Evolutionary conservation across 139 green algal species (phyloP), one percentile per base, ranked within the genome.

Genomic region (Pleodorina starrii): DNA sequence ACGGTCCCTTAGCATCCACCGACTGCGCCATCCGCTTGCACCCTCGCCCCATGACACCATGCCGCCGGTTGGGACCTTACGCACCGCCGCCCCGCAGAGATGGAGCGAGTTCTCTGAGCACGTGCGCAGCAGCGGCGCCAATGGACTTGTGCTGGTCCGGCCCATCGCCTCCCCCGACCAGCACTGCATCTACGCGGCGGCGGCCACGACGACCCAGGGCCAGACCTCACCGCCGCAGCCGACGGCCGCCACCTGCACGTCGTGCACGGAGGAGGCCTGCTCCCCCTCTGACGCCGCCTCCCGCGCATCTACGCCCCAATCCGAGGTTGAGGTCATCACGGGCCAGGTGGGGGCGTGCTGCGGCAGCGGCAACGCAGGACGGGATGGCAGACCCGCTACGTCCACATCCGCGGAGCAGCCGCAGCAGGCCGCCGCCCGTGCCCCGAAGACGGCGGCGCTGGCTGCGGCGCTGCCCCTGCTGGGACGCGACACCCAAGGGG

Each of bases 101-200:
- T 88, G 82, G 82, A 12, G 2, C 66, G 11, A 68, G 3, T 46
- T 88, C 12, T 21, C 66, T 0, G 23, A 29, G 7, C 46, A 66
- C 44, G 82, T 88, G 32, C 46, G 66, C 38, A 68, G 38, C 66
- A 81, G 32, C 36, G 44, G 76, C 44, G 76, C 87, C 48, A 23
- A 46, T 40, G 87, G 87, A 21, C 63, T 90, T 11, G 36, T 90
- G 25, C 78, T 90, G 3, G 87, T 90, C 17, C 77, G 77, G 0
- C 87, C 87, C 46, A 87, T 90, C 43, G 7, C 87, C 2, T 60
- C 44, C 14, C 74, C 75, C 27, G 75, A 86, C 10, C 71, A 73
- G 2, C 38, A 79, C 42, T 77, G 74, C 75, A 43, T 35, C 23
- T 77, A 68, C 29, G 46, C 76, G 5, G 19, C 86, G 2, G 27